phyloP scores from a whole-genome alignment of 2,329 filamentous ascomycete genomes.

The Penicillium sp. region DNA sequence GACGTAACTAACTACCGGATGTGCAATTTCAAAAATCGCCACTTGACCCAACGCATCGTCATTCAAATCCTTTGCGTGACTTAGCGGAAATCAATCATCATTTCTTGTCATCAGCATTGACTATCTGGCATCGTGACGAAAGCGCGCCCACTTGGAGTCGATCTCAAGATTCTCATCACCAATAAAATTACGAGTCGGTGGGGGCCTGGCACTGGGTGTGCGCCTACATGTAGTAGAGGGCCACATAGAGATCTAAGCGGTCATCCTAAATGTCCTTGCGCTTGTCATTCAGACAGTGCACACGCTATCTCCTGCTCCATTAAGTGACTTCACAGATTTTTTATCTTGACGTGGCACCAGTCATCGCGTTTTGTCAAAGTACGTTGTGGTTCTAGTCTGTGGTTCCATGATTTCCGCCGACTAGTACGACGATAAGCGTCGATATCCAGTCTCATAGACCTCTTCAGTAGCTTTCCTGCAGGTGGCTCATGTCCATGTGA shows the following conservation, averaged over 20 bases:
- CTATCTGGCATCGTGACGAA: background rate
- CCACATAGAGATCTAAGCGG: background rate
- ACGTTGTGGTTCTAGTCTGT: background rate
- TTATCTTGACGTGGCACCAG: background rate
- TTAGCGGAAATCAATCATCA: background rate
- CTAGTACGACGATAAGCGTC: background rate
- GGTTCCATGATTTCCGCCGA: background rate
- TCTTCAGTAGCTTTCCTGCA: background rate
- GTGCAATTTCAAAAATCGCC: background rate
- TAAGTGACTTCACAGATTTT: background rate
- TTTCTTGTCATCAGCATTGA: background rate
- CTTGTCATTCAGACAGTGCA: background rate
- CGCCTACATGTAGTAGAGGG: background rate
- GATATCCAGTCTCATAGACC: background rate
- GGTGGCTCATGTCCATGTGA: background rate
- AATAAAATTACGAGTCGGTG: background rate
- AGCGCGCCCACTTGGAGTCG: background rate
- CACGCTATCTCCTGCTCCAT: background rate
- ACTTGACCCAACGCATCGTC: background rate
- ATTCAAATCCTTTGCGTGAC: background rate
- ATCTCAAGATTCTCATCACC: background rate
- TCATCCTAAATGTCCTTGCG: background rate
- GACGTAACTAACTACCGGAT: background rate
- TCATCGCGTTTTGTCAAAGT: background rate
- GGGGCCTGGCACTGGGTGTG: background rate